Percentiles rank a stretch among this genome's conserved stretches.
phyloP scores from a whole-genome alignment of 768 basidiomycete species.

The Boletus pseudo-olivaceus region DNA sequence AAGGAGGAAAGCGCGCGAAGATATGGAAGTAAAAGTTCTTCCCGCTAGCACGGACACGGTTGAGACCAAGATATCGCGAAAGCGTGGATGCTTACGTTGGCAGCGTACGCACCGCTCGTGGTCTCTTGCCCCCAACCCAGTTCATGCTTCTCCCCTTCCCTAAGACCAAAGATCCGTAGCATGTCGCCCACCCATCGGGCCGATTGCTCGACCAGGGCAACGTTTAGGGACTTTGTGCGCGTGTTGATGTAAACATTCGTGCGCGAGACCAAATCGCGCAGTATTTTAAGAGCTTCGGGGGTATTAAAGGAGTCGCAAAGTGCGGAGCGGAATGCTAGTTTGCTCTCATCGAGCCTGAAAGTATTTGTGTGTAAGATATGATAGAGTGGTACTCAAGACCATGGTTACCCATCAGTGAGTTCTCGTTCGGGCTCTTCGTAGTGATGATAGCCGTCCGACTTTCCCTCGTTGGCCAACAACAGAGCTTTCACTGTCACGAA shows the following conservation, averaged over 20 bases:
- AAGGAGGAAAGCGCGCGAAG: conserved; percentile 81
- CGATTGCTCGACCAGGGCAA: conserved; percentile 59
- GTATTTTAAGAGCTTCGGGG: conserved; percentile 68
- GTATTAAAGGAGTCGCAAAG: conserved; percentile 99
- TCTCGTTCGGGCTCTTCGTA: conserved; percentile 67
- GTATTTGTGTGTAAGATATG: conserved; percentile 8
- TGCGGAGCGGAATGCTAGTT: conserved; percentile 74
- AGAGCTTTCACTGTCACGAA: conserved; percentile 86
- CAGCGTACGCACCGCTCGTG: conserved; percentile 33
- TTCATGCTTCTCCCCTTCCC: conserved; percentile 60
- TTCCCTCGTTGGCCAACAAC: conserved; percentile 45
- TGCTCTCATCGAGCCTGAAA: conserved; percentile 68
- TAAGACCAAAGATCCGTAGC: conserved; percentile 77
- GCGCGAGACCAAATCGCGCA: conserved; percentile 78
- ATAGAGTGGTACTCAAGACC: not conserved
- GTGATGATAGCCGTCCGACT: conserved; percentile 60
- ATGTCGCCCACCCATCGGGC: conserved; percentile 70
- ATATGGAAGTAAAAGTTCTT: conserved; percentile 86
- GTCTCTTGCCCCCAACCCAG: conserved; percentile 85
- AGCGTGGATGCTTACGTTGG: conserved; percentile 41
- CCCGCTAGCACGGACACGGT: conserved; percentile 50
- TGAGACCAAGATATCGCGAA: not conserved
- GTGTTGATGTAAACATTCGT: conserved; percentile 86
- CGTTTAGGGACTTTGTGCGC: conserved; percentile 54
- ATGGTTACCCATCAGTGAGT: conserved; percentile 57